Evolutionary conservation across 2,329 filamentous ascomycete species (phyloP).

Genomic region (Trichoderma hamatum): DNA sequence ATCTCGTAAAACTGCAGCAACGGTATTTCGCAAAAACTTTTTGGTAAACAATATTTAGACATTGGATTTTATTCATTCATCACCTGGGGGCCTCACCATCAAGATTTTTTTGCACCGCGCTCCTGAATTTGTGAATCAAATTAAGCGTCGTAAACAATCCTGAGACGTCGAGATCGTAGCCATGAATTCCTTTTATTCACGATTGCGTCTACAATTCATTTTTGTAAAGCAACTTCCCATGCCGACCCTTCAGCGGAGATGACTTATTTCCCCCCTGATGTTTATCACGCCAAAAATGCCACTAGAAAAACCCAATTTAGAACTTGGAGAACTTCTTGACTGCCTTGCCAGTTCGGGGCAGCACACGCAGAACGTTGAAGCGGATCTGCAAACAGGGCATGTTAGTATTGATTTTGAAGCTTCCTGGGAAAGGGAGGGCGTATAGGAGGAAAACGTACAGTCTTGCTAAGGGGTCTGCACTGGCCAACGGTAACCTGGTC

Average conservation of each 20-base stretch:
- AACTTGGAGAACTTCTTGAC: conserved; percentile 99
- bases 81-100: conserved; percentile 20
- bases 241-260: conserved; percentile 46
- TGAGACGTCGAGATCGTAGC: conserved; percentile 38
- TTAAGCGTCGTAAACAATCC: conserved; percentile 25
- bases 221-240: conserved; percentile 47
- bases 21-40: background rate
- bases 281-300: conserved; percentile 61
- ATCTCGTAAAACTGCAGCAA: background rate
- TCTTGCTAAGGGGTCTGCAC: conserved; percentile 99
- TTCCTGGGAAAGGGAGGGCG: background rate
- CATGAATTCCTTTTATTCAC: conserved; percentile 47
- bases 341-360: conserved; percentile 94
- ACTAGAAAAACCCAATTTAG: conserved; percentile 64
- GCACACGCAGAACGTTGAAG: conserved; percentile 99
- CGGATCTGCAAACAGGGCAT: conserved; percentile 66
- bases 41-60: background rate
- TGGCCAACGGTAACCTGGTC: conserved; percentile 99
- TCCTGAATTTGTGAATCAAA: conserved; percentile 27
- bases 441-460: conserved; percentile 66
- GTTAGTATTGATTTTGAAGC: conserved; percentile 33
- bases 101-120: conserved; percentile 18
- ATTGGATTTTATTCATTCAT: conserved; percentile 23
- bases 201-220: conserved; percentile 51
- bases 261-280: conserved; percentile 42